Evolutionary conservation across 257 asterid genomes (phyloP).

Genomic region (Solanum dulcamara): DNA sequence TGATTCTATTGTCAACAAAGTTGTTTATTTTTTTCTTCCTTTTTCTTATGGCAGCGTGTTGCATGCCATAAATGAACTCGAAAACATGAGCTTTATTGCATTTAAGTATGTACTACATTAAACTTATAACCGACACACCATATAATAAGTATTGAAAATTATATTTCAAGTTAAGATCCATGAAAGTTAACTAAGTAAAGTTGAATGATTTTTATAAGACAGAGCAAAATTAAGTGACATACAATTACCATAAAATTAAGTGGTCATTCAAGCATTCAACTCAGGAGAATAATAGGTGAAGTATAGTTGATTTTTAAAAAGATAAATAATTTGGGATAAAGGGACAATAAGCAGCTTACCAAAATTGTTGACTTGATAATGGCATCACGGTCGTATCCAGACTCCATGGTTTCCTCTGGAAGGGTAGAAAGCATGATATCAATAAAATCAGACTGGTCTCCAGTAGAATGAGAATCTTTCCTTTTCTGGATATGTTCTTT

Average conservation of each 20-base stretch:
- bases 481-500: slow-evolving; percentile 19
- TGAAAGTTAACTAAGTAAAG: no score
- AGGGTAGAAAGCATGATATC: slow-evolving; percentile 40
- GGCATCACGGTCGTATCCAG: slow-evolving; percentile 20
- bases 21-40: background rate
- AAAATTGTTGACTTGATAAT: slow-evolving; percentile 44
- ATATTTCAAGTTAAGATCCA: no score
- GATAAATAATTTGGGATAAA: background rate
- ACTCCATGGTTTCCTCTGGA: slow-evolving; percentile 7
- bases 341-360: slow-evolving; percentile 8
- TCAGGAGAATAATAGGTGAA: no score
- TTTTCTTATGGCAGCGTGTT: background rate
- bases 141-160: no score
- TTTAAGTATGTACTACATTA: no score
- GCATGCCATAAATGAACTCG: background rate
- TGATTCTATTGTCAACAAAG: background rate
- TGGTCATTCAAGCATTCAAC: no score
- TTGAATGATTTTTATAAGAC: no score
- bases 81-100: background rate
- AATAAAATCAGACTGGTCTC: slow-evolving; percentile 22
- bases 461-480: background rate
- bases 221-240: no score
- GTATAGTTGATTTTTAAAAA: no score
- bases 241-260: no score
- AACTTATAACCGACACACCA: no score